phyloP scores from a whole-genome alignment of 192 early-diverging fungal species.

The Diversispora epigaea region DNA sequence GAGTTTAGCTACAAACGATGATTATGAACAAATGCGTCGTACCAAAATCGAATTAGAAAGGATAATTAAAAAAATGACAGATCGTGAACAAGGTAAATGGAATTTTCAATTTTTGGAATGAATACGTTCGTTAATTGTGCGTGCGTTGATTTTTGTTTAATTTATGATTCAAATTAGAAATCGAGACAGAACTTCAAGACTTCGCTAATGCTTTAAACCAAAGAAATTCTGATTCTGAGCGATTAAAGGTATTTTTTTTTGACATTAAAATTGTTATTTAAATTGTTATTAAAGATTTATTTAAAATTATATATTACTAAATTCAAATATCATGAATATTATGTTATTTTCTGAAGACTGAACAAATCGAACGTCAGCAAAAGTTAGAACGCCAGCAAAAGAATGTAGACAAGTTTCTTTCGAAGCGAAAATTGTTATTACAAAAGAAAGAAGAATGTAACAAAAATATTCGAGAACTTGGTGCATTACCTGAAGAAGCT shows the following conservation, averaged over 20 bases:
- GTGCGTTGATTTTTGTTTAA: background rate
- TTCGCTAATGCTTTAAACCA: slow-evolving; percentile 25
- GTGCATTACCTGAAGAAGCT: slow-evolving; percentile 91
- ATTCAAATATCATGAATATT: too few species aligned
- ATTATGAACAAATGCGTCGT: slow-evolving; percentile 33
- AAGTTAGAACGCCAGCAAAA: slow-evolving; percentile 56
- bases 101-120: background rate
- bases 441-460: slow-evolving; percentile 86
- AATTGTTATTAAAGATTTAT: background rate
- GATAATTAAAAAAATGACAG: slow-evolving; percentile 40
- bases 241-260: slow-evolving; percentile 31
- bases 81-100: slow-evolving; percentile 38
- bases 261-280: slow-evolving; percentile 15
- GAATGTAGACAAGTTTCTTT: slow-evolving; percentile 73
- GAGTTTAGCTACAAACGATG: slow-evolving; percentile 46
- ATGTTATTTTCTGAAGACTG: slow-evolving; percentile 32
- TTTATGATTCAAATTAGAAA: slow-evolving; percentile 35
- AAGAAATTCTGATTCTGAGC: slow-evolving; percentile 37
- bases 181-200: slow-evolving; percentile 39
- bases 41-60: slow-evolving; percentile 36
- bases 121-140: background rate
- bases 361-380: slow-evolving; percentile 51
- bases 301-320: background rate
- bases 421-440: slow-evolving; percentile 66
- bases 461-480: slow-evolving; percentile 88